Evolutionary conservation across 2,329 filamentous ascomycete species (phyloP).

Genomic region (Penicillium verrucosum): DNA sequence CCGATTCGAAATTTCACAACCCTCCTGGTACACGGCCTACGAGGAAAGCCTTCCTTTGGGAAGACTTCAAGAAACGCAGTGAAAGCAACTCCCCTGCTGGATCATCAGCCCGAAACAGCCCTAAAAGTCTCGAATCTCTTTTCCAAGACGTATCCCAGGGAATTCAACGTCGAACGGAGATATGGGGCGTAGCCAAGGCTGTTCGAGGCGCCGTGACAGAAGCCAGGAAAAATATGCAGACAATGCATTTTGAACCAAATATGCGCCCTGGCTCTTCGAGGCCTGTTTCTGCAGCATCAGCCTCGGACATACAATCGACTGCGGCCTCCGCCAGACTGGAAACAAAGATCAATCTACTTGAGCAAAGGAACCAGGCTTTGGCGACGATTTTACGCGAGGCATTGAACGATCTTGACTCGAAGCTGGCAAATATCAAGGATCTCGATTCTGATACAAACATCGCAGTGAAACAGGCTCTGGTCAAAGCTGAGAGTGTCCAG

Average conservation of each 20-base stretch:
- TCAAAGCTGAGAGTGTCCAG: conserved; percentile 44
- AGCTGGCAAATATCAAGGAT: conserved; percentile 29
- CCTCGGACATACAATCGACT: background rate
- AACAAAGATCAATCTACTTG: conserved; percentile 33
- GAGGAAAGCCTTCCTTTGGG: conserved; percentile 26
- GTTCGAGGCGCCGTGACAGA: conserved; percentile 49
- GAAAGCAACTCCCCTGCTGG: conserved; percentile 33
- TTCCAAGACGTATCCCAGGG: conserved; percentile 50
- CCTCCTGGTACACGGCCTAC: conserved; percentile 21
- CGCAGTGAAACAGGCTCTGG: conserved; percentile 38
- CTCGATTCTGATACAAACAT: conserved; percentile 27
- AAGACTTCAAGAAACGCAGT: conserved; percentile 30
- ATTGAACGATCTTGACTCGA: conserved; percentile 39
- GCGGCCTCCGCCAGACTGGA: conserved; percentile 27
- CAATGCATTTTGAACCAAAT: conserved; percentile 40
- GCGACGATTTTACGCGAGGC: conserved; percentile 42
- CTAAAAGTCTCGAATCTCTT: conserved; percentile 44
- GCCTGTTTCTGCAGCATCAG: background rate
- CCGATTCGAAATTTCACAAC: conserved; percentile 30
- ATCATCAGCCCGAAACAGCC: conserved; percentile 39
- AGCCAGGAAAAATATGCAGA: conserved; percentile 47
- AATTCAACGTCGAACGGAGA: conserved; percentile 47
- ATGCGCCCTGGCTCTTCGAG: conserved; percentile 21
- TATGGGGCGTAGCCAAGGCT: conserved; percentile 49
- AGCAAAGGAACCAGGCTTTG: conserved; percentile 42